Evolutionary conservation across 805 yeast genomes (phyloP).

Genomic region (Saturnispora zaruensis): DNA sequence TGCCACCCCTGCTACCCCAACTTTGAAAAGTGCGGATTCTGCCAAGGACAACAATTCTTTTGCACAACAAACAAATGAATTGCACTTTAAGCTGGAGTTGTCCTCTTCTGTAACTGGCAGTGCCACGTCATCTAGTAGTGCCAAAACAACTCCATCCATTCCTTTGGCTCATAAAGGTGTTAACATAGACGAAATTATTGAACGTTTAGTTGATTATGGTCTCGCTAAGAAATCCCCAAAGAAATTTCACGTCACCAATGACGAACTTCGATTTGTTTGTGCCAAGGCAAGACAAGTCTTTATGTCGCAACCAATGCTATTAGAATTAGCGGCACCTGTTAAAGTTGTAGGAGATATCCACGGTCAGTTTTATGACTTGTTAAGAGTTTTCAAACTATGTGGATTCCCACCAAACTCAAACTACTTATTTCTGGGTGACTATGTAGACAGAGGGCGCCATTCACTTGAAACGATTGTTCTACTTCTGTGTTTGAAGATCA

Average conservation of each 20-base stretch:
- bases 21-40: background rate
- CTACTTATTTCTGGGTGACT: conserved; percentile 50
- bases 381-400: conserved; percentile 47
- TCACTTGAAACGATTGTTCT: conserved; percentile 47
- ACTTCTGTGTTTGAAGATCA: conserved; percentile 44
- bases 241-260: conserved; percentile 41
- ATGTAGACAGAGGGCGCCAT: conserved; percentile 52
- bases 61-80: background rate
- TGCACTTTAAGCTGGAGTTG: conserved; percentile 6
- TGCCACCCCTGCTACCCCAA: conserved; percentile 3
- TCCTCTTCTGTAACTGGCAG: background rate
- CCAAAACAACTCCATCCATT: background rate
- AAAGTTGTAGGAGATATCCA: conserved; percentile 81
- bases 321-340: conserved; percentile 67
- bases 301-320: conserved; percentile 53
- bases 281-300: conserved; percentile 52
- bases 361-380: conserved; percentile 51
- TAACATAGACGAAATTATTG: conserved; percentile 57
- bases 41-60: background rate
- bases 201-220: conserved; percentile 47
- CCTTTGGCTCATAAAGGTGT: conserved; percentile 15
- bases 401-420: conserved; percentile 53
- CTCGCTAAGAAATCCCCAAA: conserved; percentile 34
- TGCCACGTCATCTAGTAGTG: background rate
- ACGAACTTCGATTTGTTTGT: conserved; percentile 51